Percentiles rank a stretch among this genome's conserved stretches.
Conservation (phyloP, 2,329 filamentous ascomycete species). For the Dactylonectria macrodidyma region DNA sequence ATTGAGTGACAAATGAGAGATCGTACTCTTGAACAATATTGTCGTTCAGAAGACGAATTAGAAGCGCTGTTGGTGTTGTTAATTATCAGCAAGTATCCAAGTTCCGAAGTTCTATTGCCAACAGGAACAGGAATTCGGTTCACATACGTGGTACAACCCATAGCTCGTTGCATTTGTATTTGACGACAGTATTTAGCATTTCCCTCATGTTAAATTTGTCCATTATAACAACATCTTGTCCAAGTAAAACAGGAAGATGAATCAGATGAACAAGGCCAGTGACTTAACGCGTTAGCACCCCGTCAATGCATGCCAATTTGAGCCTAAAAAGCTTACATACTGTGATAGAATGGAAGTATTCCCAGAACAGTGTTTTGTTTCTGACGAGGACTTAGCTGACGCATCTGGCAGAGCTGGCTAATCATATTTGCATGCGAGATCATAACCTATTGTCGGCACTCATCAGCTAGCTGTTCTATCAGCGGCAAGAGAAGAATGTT, state of each 20-base stretch:
- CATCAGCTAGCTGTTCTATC: not conserved
- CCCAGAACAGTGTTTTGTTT: slow-evolving; percentile 33
- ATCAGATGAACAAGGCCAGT: not conserved
- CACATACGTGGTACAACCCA: not conserved
- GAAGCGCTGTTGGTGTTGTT: not conserved
- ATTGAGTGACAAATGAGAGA: not conserved
- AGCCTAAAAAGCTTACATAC: not conserved
- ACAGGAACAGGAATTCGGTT: not conserved
- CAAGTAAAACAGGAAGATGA: not conserved
- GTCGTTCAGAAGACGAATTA: not conserved
- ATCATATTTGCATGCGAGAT: slow-evolving; percentile 42
- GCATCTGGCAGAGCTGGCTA: slow-evolving; percentile 34
- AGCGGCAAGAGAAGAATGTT: not conserved
- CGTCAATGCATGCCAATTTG: not conserved
- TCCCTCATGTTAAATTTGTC: not conserved
- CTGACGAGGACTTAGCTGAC: not conserved
- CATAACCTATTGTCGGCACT: slow-evolving; percentile 28
- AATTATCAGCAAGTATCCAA: not conserved
- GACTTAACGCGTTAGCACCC: not conserved
- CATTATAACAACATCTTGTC: not conserved
- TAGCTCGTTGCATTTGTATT: not conserved
- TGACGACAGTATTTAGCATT: not conserved
- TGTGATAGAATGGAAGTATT: slow-evolving; percentile 47
- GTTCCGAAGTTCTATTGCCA: too few species aligned
- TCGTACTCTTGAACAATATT: not conserved